These are phyloP conservation scores for Penicillium freii DNA, from an alignment of 2,329 filamentous ascomycete genomes.

Conservation along the genomic window DNA sequence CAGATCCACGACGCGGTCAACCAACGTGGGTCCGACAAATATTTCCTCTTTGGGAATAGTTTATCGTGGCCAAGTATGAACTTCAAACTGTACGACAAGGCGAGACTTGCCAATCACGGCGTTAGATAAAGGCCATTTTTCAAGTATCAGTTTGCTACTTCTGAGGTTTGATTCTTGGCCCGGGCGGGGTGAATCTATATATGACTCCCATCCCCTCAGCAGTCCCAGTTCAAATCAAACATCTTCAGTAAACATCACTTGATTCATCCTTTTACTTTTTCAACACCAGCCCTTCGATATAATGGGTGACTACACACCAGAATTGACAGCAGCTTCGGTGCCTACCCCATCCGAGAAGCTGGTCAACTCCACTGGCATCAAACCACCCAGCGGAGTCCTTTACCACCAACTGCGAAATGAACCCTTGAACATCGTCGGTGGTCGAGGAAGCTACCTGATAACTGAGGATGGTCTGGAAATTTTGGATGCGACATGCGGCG, in stretches of 20 bases:
- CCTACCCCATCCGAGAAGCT: neutral
- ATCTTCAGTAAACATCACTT: neutral
- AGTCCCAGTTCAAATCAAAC: neutral
- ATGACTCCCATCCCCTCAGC: neutral
- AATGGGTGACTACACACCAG: slow-evolving; percentile 25
- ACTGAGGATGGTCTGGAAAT: slow-evolving; percentile 55
- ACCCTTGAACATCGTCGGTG: slow-evolving; percentile 46
- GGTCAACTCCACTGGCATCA: neutral
- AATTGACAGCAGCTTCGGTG: neutral
- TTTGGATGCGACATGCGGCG: slow-evolving; percentile 69
- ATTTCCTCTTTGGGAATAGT: slow-evolving; percentile 25
- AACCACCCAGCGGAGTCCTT: slow-evolving; percentile 40
- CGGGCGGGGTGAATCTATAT: neutral
- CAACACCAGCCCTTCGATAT: neutral
- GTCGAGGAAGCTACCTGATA: slow-evolving; percentile 48
- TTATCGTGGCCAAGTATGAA: neutral
- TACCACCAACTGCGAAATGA: slow-evolving; percentile 48
- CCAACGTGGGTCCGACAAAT: slow-evolving; percentile 25
- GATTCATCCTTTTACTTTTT: neutral
- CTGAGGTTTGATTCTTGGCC: neutral
- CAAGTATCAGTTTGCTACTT: neutral
- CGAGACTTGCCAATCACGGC: slow-evolving; percentile 5
- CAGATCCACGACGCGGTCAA: neutral
- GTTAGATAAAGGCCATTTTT: neutral
- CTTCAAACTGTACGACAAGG: slow-evolving; percentile 7